These are phyloP conservation scores for Rhodotorula sp. DNA, from an alignment of 1,284 basidiomycete genomes.

Conservation along the genomic window DNA sequence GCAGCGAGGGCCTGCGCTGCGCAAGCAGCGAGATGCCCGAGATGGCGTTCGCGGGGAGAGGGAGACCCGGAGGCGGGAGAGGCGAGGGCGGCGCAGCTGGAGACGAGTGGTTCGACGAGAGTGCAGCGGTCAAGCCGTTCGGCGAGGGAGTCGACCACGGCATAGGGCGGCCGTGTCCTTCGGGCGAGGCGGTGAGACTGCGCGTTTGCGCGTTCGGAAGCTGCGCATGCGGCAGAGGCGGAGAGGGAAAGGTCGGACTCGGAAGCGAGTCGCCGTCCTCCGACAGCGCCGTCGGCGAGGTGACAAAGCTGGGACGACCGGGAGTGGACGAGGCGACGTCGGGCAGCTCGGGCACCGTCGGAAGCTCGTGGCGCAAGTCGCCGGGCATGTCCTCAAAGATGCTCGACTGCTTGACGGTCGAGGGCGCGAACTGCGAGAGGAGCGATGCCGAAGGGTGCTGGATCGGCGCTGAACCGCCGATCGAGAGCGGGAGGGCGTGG, in stretches of 20 bases:
- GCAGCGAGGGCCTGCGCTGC: background rate
- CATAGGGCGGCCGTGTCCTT: background rate
- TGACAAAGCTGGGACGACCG: conserved; percentile 13
- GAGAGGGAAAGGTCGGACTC: conserved; percentile 37
- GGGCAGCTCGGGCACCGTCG: conserved; percentile 29
- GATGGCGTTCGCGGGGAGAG: too few relatives aligned
- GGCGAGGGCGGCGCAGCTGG: background rate
- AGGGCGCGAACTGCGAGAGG: conserved; percentile 30
- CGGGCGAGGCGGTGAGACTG: conserved; percentile 4
- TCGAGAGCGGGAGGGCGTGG: conserved; percentile 22
- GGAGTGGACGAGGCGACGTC: conserved; percentile 5
- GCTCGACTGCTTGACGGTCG: conserved; percentile 17
- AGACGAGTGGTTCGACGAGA: background rate
- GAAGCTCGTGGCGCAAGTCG: conserved; percentile 21
- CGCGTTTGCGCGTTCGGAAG: conserved; percentile 4
- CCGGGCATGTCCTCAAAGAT: conserved; percentile 22
- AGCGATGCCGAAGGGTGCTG: conserved; percentile 12
- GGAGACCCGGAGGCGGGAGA: background rate
- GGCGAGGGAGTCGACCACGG: conserved; percentile 14
- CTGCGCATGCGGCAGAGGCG: conserved; percentile 4
- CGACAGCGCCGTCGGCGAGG: conserved; percentile 24
- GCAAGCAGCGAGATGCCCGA: conserved; percentile 11
- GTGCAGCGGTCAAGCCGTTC: background rate
- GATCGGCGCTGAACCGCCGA: conserved; percentile 4
- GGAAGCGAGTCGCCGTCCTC: conserved; percentile 39